A percentile compares a stretch with the other conserved stretches of the same genome.
These are phyloP conservation scores for Aspergillus sclerotialis DNA, from an alignment of 2,329 filamentous ascomycete species.

Conservation along the genomic window DNA sequence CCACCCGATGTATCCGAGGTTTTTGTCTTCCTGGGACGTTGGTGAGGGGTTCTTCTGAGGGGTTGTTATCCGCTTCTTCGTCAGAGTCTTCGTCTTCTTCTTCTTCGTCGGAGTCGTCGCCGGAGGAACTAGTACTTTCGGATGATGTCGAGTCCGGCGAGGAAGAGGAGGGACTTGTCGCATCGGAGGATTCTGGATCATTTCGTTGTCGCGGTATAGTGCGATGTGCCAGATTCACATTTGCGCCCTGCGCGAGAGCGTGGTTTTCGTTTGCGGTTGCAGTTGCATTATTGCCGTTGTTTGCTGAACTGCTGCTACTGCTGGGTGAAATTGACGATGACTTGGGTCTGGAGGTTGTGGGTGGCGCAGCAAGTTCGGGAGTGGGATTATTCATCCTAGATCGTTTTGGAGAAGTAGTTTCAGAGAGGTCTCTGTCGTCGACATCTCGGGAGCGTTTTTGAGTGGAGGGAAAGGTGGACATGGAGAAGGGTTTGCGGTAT, in stretches of 20 bases:
- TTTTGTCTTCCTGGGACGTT: slow-evolving; percentile 24
- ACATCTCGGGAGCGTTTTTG: background rate
- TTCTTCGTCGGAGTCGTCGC: slow-evolving; percentile 18
- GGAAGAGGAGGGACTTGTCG: slow-evolving; percentile 11
- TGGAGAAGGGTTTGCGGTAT: background rate
- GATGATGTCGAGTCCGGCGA: slow-evolving; percentile 15
- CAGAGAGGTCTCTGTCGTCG: background rate
- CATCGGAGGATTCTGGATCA: background rate
- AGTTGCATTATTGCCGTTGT: slow-evolving; percentile 8
- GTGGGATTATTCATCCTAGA: background rate
- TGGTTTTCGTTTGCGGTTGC: background rate
- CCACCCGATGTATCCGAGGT: slow-evolving; percentile 25
- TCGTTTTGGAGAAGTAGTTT: background rate
- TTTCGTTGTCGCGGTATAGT: background rate
- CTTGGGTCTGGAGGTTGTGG: background rate
- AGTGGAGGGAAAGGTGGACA: background rate
- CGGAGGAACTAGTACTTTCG: slow-evolving; percentile 9
- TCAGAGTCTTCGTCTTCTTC: slow-evolving; percentile 12
- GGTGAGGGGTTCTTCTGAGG: slow-evolving; percentile 15
- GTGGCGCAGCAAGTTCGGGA: background rate
- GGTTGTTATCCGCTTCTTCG: slow-evolving; percentile 1
- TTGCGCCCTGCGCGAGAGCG: no score
- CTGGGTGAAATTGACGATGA: background rate
- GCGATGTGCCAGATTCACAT: no score
- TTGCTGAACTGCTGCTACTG: background rate